A percentile compares a stretch with the other conserved stretches of the same genome.
phyloP scores from a whole-genome alignment of 192 early-diverging fungal species.

The Coemansia sp. region DNA sequence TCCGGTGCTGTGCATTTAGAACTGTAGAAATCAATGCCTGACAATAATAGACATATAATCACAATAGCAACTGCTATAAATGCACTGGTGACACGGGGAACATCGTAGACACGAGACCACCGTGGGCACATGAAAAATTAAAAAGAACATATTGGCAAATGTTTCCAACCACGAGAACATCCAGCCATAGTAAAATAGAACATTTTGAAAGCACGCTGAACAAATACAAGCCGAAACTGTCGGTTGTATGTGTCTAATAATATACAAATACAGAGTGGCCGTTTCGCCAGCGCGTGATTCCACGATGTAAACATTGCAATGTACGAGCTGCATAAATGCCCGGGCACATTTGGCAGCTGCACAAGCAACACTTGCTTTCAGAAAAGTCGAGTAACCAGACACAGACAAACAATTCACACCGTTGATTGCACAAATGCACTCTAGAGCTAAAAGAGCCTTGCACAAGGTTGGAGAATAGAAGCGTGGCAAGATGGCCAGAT shows the following conservation, averaged over 20 bases:
- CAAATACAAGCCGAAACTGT: no score
- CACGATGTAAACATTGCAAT: background rate
- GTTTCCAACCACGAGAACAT: background rate
- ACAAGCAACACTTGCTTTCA: no score
- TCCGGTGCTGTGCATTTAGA: background rate
- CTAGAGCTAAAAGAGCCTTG: no score
- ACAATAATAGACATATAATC: background rate
- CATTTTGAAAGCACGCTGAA: no score
- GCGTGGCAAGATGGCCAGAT: background rate
- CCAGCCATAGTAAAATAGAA: background rate
- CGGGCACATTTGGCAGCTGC: background rate
- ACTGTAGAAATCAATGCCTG: background rate
- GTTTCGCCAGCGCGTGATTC: background rate
- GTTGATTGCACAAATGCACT: no score
- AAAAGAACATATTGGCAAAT: background rate
- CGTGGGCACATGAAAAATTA: background rate
- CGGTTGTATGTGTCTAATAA: background rate
- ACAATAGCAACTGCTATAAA: background rate
- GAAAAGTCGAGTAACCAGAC: no score
- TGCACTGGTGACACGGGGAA: background rate
- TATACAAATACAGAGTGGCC: background rate
- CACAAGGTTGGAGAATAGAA: background rate
- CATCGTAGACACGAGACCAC: background rate
- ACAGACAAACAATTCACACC: no score
- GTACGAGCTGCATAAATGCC: background rate